Conservation (phyloP, 805 yeast species). For the Yarrowia sp. region DNA sequence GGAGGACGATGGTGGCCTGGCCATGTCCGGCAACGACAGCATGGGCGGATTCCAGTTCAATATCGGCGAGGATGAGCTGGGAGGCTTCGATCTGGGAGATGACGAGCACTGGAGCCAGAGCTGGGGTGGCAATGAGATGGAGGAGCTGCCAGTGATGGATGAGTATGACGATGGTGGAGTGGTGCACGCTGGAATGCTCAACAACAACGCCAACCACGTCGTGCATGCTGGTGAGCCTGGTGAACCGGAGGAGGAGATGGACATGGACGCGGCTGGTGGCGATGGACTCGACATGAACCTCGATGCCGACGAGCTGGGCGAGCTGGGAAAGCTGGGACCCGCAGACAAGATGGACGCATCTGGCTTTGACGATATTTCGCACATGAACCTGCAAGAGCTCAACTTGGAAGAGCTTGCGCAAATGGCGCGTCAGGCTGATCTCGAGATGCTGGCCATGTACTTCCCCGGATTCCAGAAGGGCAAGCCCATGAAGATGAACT, state of each 20-base stretch:
- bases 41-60: slow-evolving; percentile 22
- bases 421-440: slow-evolving; percentile 31
- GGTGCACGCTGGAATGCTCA: slow-evolving; percentile 6
- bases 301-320: slow-evolving; percentile 13
- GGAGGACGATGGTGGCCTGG: not conserved
- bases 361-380: slow-evolving; percentile 1
- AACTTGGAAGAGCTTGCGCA: slow-evolving; percentile 13
- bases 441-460: slow-evolving; percentile 39
- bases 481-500: slow-evolving; percentile 60
- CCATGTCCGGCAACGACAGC: not conserved
- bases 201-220: not conserved
- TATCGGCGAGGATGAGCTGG: slow-evolving; percentile 12
- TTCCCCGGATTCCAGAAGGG: slow-evolving; percentile 63
- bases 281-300: slow-evolving; percentile 12
- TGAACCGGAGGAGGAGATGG: not conserved
- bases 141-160: slow-evolving; percentile 4
- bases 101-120: slow-evolving; percentile 21
- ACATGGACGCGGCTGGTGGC: not conserved
- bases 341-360: slow-evolving; percentile 21
- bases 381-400: slow-evolving; percentile 19
- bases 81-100: slow-evolving; percentile 22
- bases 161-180: slow-evolving; percentile 19
- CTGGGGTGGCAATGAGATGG: slow-evolving; percentile 25
- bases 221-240: slow-evolving; percentile 3
- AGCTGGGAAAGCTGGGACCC: slow-evolving; percentile 16